These are phyloP conservation scores for Sporothrix mexicana DNA, from an alignment of 2,329 filamentous ascomycete species.

Conservation along the genomic window DNA sequence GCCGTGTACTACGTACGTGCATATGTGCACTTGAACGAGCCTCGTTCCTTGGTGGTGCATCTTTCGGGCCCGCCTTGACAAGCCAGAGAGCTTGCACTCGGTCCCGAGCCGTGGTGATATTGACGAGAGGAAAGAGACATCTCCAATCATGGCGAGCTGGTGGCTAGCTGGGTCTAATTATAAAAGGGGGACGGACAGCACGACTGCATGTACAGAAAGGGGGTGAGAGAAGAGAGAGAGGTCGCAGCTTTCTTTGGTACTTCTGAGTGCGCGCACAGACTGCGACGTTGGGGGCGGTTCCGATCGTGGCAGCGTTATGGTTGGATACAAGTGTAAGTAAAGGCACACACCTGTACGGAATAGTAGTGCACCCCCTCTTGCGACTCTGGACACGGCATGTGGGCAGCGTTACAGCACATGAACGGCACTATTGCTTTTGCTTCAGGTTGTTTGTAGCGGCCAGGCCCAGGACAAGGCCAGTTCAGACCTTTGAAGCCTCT, in stretches of 20 bases:
- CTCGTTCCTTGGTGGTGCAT: conserved; percentile 4
- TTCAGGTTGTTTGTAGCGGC: too few species aligned
- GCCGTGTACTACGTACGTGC: too few species aligned
- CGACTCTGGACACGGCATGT: neutral
- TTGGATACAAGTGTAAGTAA: neutral
- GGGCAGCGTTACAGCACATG: conserved; percentile 5
- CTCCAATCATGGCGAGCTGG: neutral
- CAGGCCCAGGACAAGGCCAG: too few species aligned
- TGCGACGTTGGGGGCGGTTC: conserved; percentile 27
- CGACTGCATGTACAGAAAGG: neutral
- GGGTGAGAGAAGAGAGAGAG: neutral
- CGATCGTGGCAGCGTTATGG: conserved; percentile 23
- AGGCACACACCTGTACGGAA: neutral
- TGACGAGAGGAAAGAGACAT: neutral
- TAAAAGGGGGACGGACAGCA: neutral
- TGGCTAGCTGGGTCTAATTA: neutral
- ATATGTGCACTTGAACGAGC: neutral
- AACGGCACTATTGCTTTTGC: neutral
- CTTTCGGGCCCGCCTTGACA: conserved; percentile 11
- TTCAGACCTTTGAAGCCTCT: too few species aligned
- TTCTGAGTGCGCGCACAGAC: neutral
- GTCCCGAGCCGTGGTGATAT: conserved; percentile 24
- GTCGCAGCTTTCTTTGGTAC: too few species aligned
- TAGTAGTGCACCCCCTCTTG: neutral
- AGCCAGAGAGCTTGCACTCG: conserved; percentile 11